phyloP scores from a whole-genome alignment of 164 flowering plant genomes.

The Hamamelis virginiana region DNA sequence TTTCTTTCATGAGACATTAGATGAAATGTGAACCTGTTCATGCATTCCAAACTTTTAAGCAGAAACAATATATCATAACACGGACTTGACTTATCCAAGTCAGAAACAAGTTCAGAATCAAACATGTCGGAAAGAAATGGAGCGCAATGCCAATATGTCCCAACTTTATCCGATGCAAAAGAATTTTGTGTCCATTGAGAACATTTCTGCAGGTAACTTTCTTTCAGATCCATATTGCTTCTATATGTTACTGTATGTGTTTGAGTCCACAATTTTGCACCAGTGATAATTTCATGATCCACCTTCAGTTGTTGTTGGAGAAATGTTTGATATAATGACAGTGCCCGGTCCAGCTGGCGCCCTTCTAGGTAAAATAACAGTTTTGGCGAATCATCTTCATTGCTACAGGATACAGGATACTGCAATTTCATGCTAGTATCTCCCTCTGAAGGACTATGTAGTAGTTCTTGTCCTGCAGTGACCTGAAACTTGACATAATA shows the following conservation, averaged over 20 bases:
- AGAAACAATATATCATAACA: conserved; percentile 56
- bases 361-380: conserved; percentile 64
- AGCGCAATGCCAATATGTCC: conserved; percentile 22
- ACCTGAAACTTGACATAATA: conserved; percentile 22
- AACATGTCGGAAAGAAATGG: conserved; percentile 43
- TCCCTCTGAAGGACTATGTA: conserved; percentile 15
- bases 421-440: conserved; percentile 13
- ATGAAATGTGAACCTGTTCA: conserved; percentile 54
- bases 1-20: conserved; percentile 47
- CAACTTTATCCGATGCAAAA: conserved; percentile 16
- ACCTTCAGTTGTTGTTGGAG: conserved; percentile 43
- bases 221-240: conserved; percentile 28
- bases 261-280: conserved; percentile 57
- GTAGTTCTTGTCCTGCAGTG: conserved; percentile 19
- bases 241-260: conserved; percentile 57
- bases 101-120: conserved; percentile 40
- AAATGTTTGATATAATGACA: conserved; percentile 76
- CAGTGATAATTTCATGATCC: conserved; percentile 34
- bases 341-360: conserved; percentile 38
- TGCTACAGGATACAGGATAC: conserved; percentile 20
- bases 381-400: conserved; percentile 30
- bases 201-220: conserved; percentile 12
- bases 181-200: conserved; percentile 10
- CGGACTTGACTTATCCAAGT: conserved; percentile 55
- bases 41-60: conserved; percentile 64